Percentiles rank a stretch among this genome's conserved stretches.
These are phyloP conservation scores for Trametes cubensis DNA, from an alignment of 768 basidiomycete species.

Conservation along the genomic window DNA sequence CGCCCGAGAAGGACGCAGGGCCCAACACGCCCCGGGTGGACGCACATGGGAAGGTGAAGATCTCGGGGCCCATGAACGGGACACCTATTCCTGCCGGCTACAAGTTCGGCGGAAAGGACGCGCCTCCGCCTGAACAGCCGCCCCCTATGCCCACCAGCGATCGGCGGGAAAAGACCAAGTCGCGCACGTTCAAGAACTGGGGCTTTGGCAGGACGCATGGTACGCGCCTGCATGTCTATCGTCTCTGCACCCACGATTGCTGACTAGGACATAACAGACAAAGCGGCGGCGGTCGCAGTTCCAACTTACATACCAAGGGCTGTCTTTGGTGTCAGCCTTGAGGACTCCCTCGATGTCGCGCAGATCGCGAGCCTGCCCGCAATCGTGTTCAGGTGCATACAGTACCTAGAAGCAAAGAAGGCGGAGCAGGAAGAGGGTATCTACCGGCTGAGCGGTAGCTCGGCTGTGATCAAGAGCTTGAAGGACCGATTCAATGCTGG, in stretches of 20 bases:
- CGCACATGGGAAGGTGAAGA: conserved; percentile 70
- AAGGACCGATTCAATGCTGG: conserved; percentile 93
- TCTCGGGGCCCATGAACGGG: conserved; percentile 86
- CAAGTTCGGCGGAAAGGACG: conserved; percentile 86
- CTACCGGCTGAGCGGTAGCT: conserved; percentile 92
- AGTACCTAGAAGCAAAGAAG: conserved; percentile 91
- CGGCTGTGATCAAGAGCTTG: conserved; percentile 90
- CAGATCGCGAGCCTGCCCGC: conserved; percentile 91
- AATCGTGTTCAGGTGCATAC: conserved; percentile 92
- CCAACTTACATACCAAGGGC: conserved; percentile 56
- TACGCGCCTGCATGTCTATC: conserved; percentile 26
- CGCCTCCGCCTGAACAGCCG: conserved; percentile 38
- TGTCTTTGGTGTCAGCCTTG: conserved; percentile 87
- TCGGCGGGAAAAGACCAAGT: conserved; percentile 90
- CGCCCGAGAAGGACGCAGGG: conserved; percentile 51
- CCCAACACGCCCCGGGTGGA: conserved; percentile 54
- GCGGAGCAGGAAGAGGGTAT: conserved; percentile 98
- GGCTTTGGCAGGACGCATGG: conserved; percentile 68
- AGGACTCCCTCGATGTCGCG: conserved; percentile 86
- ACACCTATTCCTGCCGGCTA: conserved; percentile 84
- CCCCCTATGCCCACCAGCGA: conserved; percentile 47
- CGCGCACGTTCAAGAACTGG: conserved; percentile 81
- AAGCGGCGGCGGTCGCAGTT: conserved; percentile 30
- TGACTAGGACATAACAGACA: conserved; percentile 34
- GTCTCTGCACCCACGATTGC: background rate